These are phyloP conservation scores for Pichia manshurica DNA, from an alignment of 805 yeast species.

Conservation along the genomic window DNA sequence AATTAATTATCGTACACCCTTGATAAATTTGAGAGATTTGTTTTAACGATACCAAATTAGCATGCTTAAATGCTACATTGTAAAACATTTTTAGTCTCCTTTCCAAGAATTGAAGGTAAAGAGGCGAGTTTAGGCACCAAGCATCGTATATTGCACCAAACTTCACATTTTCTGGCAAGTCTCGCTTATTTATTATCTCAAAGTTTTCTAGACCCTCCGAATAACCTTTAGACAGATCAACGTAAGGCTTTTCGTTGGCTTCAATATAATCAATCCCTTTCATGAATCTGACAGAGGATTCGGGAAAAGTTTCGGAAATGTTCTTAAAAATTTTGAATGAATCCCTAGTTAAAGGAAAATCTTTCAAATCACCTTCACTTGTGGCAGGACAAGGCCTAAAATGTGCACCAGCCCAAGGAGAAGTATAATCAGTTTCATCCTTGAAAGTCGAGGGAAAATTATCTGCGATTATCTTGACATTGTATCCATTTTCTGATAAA, in stretches of 20 bases:
- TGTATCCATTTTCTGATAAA: slow-evolving; percentile 30
- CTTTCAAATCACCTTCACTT: slow-evolving; percentile 35
- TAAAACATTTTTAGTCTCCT: slow-evolving; percentile 18
- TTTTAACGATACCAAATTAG: slow-evolving; percentile 32
- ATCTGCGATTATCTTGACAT: slow-evolving; percentile 35
- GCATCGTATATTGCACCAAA: slow-evolving; percentile 52
- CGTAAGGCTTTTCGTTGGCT: slow-evolving; percentile 28
- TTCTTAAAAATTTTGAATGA: slow-evolving; percentile 43
- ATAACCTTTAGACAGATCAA: slow-evolving; percentile 36
- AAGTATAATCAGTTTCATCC: slow-evolving; percentile 34
- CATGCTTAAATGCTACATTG: slow-evolving; percentile 31
- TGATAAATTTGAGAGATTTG: slow-evolving; percentile 35
- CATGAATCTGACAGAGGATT: slow-evolving; percentile 47
- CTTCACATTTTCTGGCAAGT: slow-evolving; percentile 35
- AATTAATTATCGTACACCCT: slow-evolving; percentile 39
- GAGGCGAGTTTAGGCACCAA: slow-evolving; percentile 59
- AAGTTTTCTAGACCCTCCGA: slow-evolving; percentile 36
- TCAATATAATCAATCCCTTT: slow-evolving; percentile 57
- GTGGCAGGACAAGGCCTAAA: slow-evolving; percentile 61
- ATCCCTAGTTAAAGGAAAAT: slow-evolving; percentile 41
- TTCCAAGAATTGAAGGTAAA: slow-evolving; percentile 31
- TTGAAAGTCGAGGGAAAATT: slow-evolving; percentile 50
- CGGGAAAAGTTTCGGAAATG: slow-evolving; percentile 40
- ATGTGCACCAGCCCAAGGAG: slow-evolving; percentile 80
- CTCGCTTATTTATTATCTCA: slow-evolving; percentile 21